Evolutionary conservation across 2,329 filamentous ascomycete genomes (phyloP), one percentile per base, ranked within the genome.

Genomic region (Graphilbum sp.): DNA sequence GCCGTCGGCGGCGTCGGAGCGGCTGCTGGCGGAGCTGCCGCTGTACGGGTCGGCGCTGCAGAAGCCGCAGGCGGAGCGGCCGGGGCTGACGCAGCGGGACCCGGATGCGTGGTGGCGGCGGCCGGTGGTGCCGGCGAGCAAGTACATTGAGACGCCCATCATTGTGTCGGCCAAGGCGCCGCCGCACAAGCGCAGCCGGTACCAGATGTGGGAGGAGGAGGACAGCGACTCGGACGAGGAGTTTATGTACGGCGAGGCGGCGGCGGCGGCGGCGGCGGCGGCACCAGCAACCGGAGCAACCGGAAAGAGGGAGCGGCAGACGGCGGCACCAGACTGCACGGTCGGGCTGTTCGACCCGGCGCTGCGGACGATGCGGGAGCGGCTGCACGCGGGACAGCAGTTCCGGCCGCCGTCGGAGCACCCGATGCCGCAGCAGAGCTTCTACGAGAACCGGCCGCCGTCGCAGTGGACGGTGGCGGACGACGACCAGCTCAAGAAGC

Each of bases 401-500:
- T 96, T 98, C 63, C 72, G 87, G 39, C 90, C 90, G 15, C 90
- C 90, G 0, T 86, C 84, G 0, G 88, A 96, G 54, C 79, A 86
- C 53, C 72, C 75, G 0, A 96, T 96, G 87, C 90, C 90, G 1
- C 72, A 79, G 2, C 80, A 88, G 47, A 75, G 70, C 37, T 98
- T 96, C 59, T 96, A 93, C 51, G 88, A 98, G 55, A 79, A 73
- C 44, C 72, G 90, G 30, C 75, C 69, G 38, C 78, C 86, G 2
- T 96, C 90, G 3, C 86, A 95, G 51, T 98, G 90, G 90, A 84
- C 85, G 0, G 70, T 75, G 52, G 67, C 79, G 3, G 90, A 98
- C 54, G 90, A 98, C 47, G 87, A 96, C 49, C 85, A 93, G 55
- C 65, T 98, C 7, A 78, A 83, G 38, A 70, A 68, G 34, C 66